These are phyloP conservation scores for Litsea cubeba DNA, from an alignment of 164 flowering plant species.

Conservation along the genomic window DNA sequence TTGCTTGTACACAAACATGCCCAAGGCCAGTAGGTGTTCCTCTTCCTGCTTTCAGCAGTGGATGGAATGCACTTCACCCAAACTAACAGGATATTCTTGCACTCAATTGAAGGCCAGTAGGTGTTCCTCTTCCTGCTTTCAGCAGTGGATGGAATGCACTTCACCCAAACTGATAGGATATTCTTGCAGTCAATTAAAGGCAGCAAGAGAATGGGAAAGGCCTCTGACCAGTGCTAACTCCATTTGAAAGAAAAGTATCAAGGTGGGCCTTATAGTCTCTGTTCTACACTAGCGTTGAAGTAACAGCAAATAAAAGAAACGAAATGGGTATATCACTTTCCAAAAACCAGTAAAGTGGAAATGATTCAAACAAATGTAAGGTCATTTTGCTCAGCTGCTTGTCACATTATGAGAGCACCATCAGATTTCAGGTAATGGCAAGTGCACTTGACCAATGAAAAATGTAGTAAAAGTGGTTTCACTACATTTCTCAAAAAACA, in stretches of 20 bases:
- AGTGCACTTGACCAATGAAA: no score
- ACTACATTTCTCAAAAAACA: no score
- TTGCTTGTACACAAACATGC: neutral
- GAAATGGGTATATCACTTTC: no score
- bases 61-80: neutral
- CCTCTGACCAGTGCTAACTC: neutral
- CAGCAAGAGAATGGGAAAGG: neutral
- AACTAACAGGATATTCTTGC: neutral
- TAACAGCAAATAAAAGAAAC: no score
- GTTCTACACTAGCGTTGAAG: no score
- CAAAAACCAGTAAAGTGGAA: no score
- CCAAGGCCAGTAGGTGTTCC: neutral
- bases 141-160: neutral
- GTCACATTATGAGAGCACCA: no score
- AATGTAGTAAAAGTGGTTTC: no score
- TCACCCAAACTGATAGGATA: neutral
- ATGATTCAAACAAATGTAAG: no score
- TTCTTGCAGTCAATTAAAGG: neutral
- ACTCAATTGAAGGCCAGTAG: neutral
- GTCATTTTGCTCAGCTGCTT: no score
- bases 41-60: neutral
- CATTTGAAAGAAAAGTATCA: neutral
- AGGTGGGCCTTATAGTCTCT: no score
- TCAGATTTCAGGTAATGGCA: no score
- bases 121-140: neutral